Percentiles rank a stretch among this genome's conserved stretches.
phyloP scores from a whole-genome alignment of 495 filamentous ascomycete genomes.

The Aspergillus bridgeri region DNA sequence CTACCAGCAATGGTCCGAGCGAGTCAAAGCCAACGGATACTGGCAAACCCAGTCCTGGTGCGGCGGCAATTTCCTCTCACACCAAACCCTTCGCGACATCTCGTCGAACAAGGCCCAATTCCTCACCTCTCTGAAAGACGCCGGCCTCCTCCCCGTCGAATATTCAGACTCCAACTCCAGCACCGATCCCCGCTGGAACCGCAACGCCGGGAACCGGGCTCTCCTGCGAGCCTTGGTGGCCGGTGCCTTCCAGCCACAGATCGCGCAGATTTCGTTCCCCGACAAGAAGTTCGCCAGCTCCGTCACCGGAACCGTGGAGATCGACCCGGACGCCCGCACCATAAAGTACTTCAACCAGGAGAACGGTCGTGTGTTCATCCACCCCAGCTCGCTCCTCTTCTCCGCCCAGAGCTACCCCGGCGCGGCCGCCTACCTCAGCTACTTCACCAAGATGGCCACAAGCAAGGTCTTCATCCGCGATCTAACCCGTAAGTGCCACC shows the following conservation, averaged over 20 bases:
- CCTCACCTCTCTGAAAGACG: constrained; percentile 78
- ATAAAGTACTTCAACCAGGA: constrained; percentile 92
- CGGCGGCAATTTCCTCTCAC: constrained; percentile 80
- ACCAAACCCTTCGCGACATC: constrained; percentile 81
- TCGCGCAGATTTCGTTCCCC: constrained; percentile 86
- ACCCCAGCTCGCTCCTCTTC: constrained; percentile 84
- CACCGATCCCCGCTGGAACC: constrained; percentile 36
- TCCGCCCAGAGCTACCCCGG: constrained; percentile 70
- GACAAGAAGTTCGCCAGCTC: constrained; percentile 91
- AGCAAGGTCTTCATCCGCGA: constrained; percentile 87
- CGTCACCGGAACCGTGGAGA: constrained; percentile 78
- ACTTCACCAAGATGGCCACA: constrained; percentile 87
- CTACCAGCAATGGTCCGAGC: constrained; percentile 73
- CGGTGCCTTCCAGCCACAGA: constrained; percentile 84
- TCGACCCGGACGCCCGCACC: constrained; percentile 86
- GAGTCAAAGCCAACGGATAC: constrained; percentile 53
- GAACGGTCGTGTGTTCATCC: constrained; percentile 84
- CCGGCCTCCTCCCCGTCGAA: constrained; percentile 65
- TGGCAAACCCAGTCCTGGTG: constrained; percentile 73
- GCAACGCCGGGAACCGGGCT: constrained; percentile 49
- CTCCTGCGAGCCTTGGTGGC: constrained; percentile 88
- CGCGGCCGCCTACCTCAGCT: constrained; percentile 68
- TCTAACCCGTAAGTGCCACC: constrained; percentile 68
- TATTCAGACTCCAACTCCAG: constrained; percentile 32
- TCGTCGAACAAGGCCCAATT: constrained; percentile 82